phyloP scores from a whole-genome alignment of 2,329 filamentous ascomycete species.

The Trichophyton simii region DNA sequence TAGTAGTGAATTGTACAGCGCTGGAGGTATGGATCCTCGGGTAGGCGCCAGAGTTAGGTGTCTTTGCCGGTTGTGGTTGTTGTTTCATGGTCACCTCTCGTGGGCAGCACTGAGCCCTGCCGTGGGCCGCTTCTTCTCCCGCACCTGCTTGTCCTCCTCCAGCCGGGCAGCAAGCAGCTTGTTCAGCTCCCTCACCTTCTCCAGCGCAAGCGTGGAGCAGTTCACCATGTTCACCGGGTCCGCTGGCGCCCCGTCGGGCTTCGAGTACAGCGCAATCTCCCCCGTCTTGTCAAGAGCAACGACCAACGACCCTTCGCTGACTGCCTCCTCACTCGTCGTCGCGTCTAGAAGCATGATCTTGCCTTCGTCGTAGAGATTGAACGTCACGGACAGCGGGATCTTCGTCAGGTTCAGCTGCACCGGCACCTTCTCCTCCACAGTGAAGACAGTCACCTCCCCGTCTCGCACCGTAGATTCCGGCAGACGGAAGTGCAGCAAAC shows the following conservation, averaged over 20 bases:
- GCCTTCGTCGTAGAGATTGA: slow-evolving; percentile 58
- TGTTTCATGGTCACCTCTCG: slow-evolving; percentile 46
- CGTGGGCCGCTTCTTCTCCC: slow-evolving; percentile 55
- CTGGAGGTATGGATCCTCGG: too few species aligned
- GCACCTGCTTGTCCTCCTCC: slow-evolving; percentile 57
- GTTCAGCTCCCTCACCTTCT: slow-evolving; percentile 70
- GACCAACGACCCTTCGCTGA: slow-evolving; percentile 54
- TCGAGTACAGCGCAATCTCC: slow-evolving; percentile 82
- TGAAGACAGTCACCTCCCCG: slow-evolving; percentile 73
- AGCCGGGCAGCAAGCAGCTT: slow-evolving; percentile 59
- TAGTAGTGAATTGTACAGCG: too few species aligned
- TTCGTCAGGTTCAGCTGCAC: slow-evolving; percentile 85
- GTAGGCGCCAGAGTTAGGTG: not conserved
- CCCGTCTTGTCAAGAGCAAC: slow-evolving; percentile 81
- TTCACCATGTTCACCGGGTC: slow-evolving; percentile 67
- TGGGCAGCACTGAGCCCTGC: slow-evolving; percentile 77
- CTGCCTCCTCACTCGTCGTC: slow-evolving; percentile 39
- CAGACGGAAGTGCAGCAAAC: slow-evolving; percentile 78
- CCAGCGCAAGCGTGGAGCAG: slow-evolving; percentile 60
- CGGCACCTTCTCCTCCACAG: slow-evolving; percentile 71
- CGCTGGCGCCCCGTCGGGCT: slow-evolving; percentile 71
- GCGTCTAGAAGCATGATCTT: slow-evolving; percentile 34
- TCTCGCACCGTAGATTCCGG: slow-evolving; percentile 81
- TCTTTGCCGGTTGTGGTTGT: too few species aligned
- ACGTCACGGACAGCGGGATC: slow-evolving; percentile 81